Base-by-base conservation (phyloP, 2,329 filamentous ascomycete genomes). In the Sclerotinia subarctica region DNA sequence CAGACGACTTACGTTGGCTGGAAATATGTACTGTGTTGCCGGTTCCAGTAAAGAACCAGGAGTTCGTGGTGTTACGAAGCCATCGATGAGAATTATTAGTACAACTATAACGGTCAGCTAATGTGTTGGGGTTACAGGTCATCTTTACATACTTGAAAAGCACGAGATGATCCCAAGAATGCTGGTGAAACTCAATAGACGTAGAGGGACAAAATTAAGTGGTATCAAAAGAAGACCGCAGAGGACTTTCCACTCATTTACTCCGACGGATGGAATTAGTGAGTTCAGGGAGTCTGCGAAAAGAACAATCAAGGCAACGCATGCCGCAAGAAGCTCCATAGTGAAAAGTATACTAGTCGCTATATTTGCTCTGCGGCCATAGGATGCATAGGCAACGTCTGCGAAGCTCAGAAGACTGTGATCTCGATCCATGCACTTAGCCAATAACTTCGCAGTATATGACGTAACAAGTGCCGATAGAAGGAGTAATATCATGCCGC, bases 121-220 rank as follows among this genome's bases (percentile, higher is more conserved):
- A 38, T 11, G 5, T 58, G 19, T 17, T 44, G 35, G 17, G 13
- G 7, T 15, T 15, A 3, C 19, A 19, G 42, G 19, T 19, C 15
- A 35, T 11, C 32, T 53, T 35, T 29, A 89, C 91, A 82, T 82
- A 94, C 92, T 97, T 75, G 89, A 89, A 72, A 96, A 90, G 73
- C 92, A 96, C 68, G 88, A 94, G 73, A 97, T 82, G 64, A 99
- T 96, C n/a, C 94, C 94, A 70, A 98, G 82, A 68, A 98, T 88
- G 77, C 93, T 96, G 35, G 93, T 97, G 75, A 97, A 93, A 73
- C 93, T 96, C 70, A 99, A 81, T 67, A 94, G 82, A 46, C 92
- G 87, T 69, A 98, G 81, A 0, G 95, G 94, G 46, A 96, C 81
- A 77, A 96, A 96, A 76, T 91, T 93, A 64, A 98, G 82, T 17